phyloP scores from a whole-genome alignment of 352 stramenopile species.

The Phytopythium helicoides region DNA sequence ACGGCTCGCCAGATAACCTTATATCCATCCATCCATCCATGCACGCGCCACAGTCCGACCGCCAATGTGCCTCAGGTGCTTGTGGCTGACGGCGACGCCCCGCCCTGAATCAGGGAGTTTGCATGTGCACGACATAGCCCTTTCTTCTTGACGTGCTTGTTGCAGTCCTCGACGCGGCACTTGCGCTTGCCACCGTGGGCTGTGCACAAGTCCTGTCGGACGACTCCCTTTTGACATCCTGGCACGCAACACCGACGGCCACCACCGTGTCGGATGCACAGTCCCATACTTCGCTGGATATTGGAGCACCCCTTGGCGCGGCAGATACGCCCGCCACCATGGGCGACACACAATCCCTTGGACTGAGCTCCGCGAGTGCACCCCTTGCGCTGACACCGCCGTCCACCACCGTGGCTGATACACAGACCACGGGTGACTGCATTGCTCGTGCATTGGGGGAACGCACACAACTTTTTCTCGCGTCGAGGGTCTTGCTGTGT shows the following conservation, averaged over 20 bases:
- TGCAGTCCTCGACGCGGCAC: constrained; percentile 75
- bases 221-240: constrained; percentile 82
- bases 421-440: constrained; percentile 79
- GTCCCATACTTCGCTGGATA: constrained; percentile 84
- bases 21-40: no score
- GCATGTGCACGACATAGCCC: constrained; percentile 72
- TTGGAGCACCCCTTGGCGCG: constrained; percentile 77
- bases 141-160: constrained; percentile 88
- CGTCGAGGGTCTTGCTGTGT: constrained; percentile 26
- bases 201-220: constrained; percentile 84
- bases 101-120: constrained; percentile 43
- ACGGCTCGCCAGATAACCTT: no score
- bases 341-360: constrained; percentile 80
- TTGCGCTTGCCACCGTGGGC: constrained; percentile 86
- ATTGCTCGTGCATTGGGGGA: constrained; percentile 71
- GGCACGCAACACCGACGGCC: constrained; percentile 59
- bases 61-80: no score
- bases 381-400: constrained; percentile 78
- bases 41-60: neutral
- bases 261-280: constrained; percentile 61
- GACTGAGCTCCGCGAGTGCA: constrained; percentile 81
- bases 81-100: neutral
- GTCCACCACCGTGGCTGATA: constrained; percentile 77
- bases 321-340: constrained; percentile 81
- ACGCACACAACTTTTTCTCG: constrained; percentile 79